These are phyloP conservation scores for Closterium sp. DNA, from an alignment of 139 green algal genomes.

Conservation along the genomic window DNA sequence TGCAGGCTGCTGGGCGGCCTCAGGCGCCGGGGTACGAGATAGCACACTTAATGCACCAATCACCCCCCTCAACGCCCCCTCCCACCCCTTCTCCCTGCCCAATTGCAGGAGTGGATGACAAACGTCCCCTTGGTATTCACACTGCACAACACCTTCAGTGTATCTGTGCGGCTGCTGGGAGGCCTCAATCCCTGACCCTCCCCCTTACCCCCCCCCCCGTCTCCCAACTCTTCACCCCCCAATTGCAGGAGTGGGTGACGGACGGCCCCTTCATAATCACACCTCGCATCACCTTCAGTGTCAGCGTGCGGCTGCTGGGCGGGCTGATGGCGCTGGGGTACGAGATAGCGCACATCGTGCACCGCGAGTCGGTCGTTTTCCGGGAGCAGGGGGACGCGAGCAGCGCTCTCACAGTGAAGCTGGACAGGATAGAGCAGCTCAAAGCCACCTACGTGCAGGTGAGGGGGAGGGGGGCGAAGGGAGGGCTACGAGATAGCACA, in stretches of 20 bases:
- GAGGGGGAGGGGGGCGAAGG: no score
- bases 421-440: conserved; percentile 56
- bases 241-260: conserved; percentile 79
- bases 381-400: background rate
- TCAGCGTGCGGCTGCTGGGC: conserved; percentile 59
- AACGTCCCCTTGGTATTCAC: background rate
- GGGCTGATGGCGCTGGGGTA: conserved; percentile 98
- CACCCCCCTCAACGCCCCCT: background rate
- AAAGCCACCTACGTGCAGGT: conserved; percentile 45
- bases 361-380: conserved; percentile 55
- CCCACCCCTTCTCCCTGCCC: background rate
- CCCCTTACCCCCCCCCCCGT: background rate
- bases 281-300: conserved; percentile 3
- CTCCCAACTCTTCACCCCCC: background rate
- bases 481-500: no score
- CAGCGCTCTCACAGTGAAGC: conserved; percentile 31
- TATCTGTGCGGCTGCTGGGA: conserved; percentile 59
- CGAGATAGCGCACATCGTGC: conserved; percentile 91
- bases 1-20: no score
- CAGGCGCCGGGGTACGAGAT: no score
- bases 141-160: background rate
- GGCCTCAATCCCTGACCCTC: no score
- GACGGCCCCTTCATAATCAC: background rate
- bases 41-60: background rate
- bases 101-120: conserved; percentile 79